phyloP scores from a whole-genome alignment of 2,329 filamentous ascomycete species.

The Thielaviopsis punctulata region DNA sequence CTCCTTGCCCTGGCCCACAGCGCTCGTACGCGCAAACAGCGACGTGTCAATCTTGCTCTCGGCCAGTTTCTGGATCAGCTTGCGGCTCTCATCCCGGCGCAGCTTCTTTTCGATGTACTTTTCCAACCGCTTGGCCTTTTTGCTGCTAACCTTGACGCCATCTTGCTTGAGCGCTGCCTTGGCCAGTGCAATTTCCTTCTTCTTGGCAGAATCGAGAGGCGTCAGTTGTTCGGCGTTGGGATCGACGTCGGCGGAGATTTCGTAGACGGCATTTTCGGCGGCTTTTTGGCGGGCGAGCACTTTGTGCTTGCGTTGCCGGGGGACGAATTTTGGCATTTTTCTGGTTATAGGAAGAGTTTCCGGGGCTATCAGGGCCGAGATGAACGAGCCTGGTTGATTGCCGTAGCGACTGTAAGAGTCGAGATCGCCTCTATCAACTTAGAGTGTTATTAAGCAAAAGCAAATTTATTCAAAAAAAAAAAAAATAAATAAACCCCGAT shows the following conservation, averaged over 20 bases:
- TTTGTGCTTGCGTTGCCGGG: conserved; percentile 50
- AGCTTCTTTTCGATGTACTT: conserved; percentile 77
- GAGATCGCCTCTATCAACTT: too few species aligned
- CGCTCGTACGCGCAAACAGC: conserved; percentile 59
- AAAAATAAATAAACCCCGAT: conserved; percentile 8
- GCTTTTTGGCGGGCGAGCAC: conserved; percentile 46
- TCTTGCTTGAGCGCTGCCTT: conserved; percentile 39
- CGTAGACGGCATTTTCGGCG: conserved; percentile 23
- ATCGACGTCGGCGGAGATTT: conserved; percentile 18
- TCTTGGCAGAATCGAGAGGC: conserved; percentile 21
- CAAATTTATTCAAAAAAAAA: background rate
- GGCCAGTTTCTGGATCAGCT: conserved; percentile 68
- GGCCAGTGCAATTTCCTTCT: conserved; percentile 33
- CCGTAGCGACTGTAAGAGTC: background rate
- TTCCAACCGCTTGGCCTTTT: conserved; percentile 49
- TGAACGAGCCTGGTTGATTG: too few species aligned
- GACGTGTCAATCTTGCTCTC: conserved; percentile 66
- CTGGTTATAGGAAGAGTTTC: background rate
- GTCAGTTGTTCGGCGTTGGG: conserved; percentile 22
- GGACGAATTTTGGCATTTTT: conserved; percentile 31
- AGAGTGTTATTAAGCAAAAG: too few species aligned
- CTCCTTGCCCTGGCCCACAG: conserved; percentile 54
- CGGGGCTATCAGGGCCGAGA: too few species aligned
- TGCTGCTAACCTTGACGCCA: conserved; percentile 40
- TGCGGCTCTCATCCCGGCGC: conserved; percentile 80